These are phyloP conservation scores for Nicotiana noctiflora DNA, from an alignment of 257 asterid species.

Conservation along the genomic window DNA sequence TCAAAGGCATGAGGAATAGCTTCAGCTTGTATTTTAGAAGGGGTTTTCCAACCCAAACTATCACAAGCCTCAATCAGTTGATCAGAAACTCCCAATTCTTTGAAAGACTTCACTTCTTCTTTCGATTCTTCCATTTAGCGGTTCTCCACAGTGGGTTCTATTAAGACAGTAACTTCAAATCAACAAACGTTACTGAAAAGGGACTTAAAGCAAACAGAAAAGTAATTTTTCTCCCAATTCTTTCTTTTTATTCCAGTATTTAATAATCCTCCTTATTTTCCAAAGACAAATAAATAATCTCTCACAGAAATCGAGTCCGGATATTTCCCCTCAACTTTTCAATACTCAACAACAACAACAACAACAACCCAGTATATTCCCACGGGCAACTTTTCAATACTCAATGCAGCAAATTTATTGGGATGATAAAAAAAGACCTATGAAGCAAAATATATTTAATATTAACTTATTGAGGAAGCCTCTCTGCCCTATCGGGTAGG, in stretches of 20 bases:
- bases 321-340: too few species aligned
- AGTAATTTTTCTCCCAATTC: background rate
- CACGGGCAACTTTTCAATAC: too few species aligned
- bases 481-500: too few species aligned
- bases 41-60: slow-evolving; percentile 61
- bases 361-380: too few species aligned
- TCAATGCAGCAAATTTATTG: too few species aligned
- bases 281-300: background rate
- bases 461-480: background rate
- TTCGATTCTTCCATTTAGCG: background rate
- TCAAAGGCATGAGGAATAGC: slow-evolving; percentile 64
- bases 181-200: background rate
- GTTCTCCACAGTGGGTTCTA: background rate
- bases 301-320: too few species aligned
- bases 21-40: slow-evolving; percentile 59
- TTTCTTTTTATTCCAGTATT: too few species aligned
- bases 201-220: background rate
- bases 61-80: slow-evolving; percentile 69
- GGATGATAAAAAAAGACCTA: too few species aligned
- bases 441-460: background rate
- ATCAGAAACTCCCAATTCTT: slow-evolving; percentile 66
- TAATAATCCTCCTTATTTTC: background rate
- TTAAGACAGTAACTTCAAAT: background rate
- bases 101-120: slow-evolving; percentile 40
- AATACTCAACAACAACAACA: too few species aligned